Evolutionary conservation across 2,329 filamentous ascomycete genomes (phyloP).

Genomic region (Phyllosticta paracitricarpa): DNA sequence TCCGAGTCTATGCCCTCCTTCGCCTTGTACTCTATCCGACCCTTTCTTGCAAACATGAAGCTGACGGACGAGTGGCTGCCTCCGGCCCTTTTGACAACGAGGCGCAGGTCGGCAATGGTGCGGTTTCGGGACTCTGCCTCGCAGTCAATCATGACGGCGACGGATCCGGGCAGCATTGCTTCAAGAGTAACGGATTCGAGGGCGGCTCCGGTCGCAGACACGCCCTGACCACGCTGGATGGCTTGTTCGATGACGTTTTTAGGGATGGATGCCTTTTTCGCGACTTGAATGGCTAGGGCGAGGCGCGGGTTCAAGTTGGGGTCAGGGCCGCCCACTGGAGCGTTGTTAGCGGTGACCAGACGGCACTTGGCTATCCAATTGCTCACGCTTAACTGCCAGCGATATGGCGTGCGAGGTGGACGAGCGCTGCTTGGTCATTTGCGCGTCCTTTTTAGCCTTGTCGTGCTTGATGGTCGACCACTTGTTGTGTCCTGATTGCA

Average conservation of each 20-base stretch:
- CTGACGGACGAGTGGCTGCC: constrained; percentile 63
- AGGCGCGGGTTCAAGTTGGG: constrained; percentile 66
- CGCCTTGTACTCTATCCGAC: constrained; percentile 59
- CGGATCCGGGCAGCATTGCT: constrained; percentile 62
- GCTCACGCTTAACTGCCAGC: constrained; percentile 61
- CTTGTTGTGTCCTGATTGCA: constrained; percentile 66
- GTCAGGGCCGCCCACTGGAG: constrained; percentile 63
- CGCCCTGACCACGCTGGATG: constrained; percentile 79
- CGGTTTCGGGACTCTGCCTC: constrained; percentile 74
- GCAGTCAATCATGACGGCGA: constrained; percentile 72
- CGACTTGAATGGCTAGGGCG: constrained; percentile 59
- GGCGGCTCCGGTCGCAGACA: constrained; percentile 60
- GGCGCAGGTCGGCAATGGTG: constrained; percentile 61
- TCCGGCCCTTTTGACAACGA: constrained; percentile 59
- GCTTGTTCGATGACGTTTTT: constrained; percentile 78
- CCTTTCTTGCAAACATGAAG: constrained; percentile 78
- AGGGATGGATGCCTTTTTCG: constrained; percentile 78
- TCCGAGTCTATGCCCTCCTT: constrained; percentile 45
- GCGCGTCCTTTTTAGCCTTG: constrained; percentile 75
- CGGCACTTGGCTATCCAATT: background rate
- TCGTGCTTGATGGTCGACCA: constrained; percentile 97
- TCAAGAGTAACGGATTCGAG: constrained; percentile 75
- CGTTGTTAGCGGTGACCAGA: background rate
- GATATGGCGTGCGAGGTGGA: constrained; percentile 63
- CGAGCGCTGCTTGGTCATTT: constrained; percentile 63